phyloP scores from a whole-genome alignment of 2,329 filamentous ascomycete genomes.

The Botrytis fabae region DNA sequence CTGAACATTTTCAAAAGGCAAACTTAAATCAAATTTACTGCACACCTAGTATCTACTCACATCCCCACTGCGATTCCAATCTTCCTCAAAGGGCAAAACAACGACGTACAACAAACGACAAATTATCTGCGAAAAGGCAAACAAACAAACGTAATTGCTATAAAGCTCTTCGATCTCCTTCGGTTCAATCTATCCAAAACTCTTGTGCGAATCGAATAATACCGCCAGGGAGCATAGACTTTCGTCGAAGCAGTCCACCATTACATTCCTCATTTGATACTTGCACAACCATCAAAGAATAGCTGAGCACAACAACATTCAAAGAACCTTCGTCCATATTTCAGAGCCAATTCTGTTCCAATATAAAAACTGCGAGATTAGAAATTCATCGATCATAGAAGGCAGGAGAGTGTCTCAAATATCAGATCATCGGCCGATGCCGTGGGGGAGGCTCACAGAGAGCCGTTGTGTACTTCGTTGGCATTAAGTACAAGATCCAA shows the following conservation, averaged over 20 bases:
- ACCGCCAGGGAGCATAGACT: not conserved
- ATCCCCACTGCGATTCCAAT: not conserved
- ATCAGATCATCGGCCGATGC: conserved; percentile 22
- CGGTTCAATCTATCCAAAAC: not conserved
- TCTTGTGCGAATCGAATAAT: not conserved
- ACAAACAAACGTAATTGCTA: not conserved
- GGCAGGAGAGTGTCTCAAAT: conserved; percentile 7
- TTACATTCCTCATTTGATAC: conserved; percentile 14
- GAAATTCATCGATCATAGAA: not conserved
- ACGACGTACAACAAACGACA: not conserved
- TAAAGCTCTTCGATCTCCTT: not conserved
- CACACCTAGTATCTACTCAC: not conserved
- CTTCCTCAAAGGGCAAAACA: conserved; percentile 3
- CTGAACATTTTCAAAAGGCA: not conserved
- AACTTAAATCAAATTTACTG: not conserved
- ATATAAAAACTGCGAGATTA: not conserved
- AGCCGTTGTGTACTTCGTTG: conserved; percentile 19
- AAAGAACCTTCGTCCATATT: not conserved
- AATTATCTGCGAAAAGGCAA: not conserved
- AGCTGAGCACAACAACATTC: not conserved
- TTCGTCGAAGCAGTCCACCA: not conserved
- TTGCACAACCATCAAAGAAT: conserved; percentile 6
- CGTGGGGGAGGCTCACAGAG: conserved; percentile 24
- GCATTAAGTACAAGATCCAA: conserved; percentile 16
- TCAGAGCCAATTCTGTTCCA: not conserved